Evolutionary conservation across 2,329 filamentous ascomycete genomes (phyloP).

Genomic region (Metarhizium humberi): DNA sequence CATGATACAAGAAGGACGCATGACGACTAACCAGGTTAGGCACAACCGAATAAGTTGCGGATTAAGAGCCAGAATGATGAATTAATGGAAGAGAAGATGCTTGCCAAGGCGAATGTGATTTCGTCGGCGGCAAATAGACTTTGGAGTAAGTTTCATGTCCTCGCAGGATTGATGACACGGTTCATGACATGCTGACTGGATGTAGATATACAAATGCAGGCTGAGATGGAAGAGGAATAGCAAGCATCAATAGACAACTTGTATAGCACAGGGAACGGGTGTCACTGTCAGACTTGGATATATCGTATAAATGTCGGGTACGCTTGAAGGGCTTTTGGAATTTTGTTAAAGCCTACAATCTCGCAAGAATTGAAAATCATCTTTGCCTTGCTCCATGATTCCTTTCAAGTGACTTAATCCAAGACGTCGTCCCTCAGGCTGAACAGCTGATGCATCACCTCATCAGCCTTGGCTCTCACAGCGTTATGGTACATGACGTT

Average conservation of each 20-base stretch:
- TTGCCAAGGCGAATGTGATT: conserved; percentile 59
- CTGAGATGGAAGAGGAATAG: conserved; percentile 37
- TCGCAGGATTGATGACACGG: background rate
- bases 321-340: background rate
- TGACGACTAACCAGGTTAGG: conserved; percentile 27
- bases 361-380: background rate
- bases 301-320: background rate
- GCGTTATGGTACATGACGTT: conserved; percentile 86
- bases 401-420: conserved; percentile 29
- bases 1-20: background rate
- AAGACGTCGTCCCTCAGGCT: conserved; percentile 61
- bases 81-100: conserved; percentile 54
- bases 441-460: conserved; percentile 70
- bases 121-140: conserved; percentile 58
- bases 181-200: background rate
- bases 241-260: background rate
- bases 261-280: background rate
- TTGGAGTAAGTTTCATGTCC: conserved; percentile 45
- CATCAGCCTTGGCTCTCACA: conserved; percentile 60
- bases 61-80: conserved; percentile 44
- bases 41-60: conserved; percentile 56
- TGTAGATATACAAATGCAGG: conserved; percentile 41
- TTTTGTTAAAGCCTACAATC: background rate
- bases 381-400: background rate
- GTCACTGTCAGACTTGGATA: background rate